phyloP scores from a whole-genome alignment of 768 basidiomycete species.

The Pleurotus citrinopileatus region DNA sequence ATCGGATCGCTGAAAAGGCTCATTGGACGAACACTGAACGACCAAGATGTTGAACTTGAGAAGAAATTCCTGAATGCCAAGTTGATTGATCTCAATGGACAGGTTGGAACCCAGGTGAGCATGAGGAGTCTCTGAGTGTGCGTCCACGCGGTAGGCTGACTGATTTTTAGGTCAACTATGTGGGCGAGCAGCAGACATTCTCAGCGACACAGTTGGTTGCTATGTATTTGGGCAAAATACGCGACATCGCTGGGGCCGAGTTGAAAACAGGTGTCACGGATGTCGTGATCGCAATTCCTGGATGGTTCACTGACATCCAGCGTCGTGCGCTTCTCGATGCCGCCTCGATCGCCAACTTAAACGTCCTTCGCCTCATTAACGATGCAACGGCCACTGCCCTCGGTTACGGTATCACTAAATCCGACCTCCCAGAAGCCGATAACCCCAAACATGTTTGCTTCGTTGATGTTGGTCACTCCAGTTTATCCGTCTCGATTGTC shows the following conservation, averaged over 20 bases:
- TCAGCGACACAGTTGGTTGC: conserved; percentile 90
- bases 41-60: conserved; percentile 84
- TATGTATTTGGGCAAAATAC: conserved; percentile 87
- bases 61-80: conserved; percentile 88
- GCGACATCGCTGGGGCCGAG: conserved; percentile 82
- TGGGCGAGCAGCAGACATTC: conserved; percentile 76
- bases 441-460: conserved; percentile 86
- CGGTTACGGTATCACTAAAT: conserved; percentile 98
- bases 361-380: conserved; percentile 92
- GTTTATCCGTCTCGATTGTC: conserved; percentile 82
- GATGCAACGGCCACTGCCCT: conserved; percentile 95
- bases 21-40: conserved; percentile 75
- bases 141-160: conserved; percentile 11
- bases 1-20: conserved; percentile 91
- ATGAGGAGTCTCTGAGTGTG: not conserved
- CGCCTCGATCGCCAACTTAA: conserved; percentile 85
- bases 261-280: conserved; percentile 87
- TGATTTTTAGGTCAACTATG: conserved; percentile 72
- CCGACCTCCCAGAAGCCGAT: conserved; percentile 87
- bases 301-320: conserved; percentile 95
- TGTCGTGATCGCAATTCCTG: conserved; percentile 94
- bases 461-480: conserved; percentile 93
- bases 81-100: conserved; percentile 80
- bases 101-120: conserved; percentile 83
- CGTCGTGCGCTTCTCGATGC: conserved; percentile 89